Percentiles rank a stretch among this genome's conserved stretches.
Conservation (phyloP, 2,329 filamentous ascomycete genomes). For the Fusarium sp. region DNA sequence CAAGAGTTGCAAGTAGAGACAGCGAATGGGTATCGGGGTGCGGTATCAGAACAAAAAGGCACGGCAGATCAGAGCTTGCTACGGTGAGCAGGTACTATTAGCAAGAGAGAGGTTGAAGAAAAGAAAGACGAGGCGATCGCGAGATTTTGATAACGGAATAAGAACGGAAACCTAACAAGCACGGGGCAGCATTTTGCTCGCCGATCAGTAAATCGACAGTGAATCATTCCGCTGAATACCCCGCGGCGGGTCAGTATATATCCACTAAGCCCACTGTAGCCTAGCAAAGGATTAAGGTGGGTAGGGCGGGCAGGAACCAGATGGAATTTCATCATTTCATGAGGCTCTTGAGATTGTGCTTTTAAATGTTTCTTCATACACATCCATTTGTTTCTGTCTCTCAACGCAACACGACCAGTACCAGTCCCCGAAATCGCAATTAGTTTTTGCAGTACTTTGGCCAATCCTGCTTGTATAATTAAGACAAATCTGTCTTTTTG, state of each 20-base stretch:
- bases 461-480: background rate
- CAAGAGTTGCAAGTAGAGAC: background rate
- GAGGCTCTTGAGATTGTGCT: background rate
- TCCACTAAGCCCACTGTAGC: background rate
- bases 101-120: background rate
- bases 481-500: too few species aligned
- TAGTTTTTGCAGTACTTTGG: background rate
- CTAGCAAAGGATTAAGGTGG: background rate
- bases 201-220: conserved; percentile 2
- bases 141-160: conserved; percentile 2
- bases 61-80: background rate
- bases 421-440: background rate
- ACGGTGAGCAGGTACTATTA: background rate
- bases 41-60: background rate
- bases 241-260: conserved; percentile 14
- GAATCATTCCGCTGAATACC: conserved; percentile 12
- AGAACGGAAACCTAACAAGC: background rate
- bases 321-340: background rate
- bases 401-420: background rate
- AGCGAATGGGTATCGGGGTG: background rate
- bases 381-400: background rate
- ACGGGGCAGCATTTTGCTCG: conserved; percentile 6
- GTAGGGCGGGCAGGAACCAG: background rate
- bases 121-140: conserved; percentile 3
- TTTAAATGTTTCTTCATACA: background rate